Evolutionary conservation across 179 eudicot genomes (phyloP), one percentile per base, ranked within the genome.

Genomic region (Spergularia azorica): DNA sequence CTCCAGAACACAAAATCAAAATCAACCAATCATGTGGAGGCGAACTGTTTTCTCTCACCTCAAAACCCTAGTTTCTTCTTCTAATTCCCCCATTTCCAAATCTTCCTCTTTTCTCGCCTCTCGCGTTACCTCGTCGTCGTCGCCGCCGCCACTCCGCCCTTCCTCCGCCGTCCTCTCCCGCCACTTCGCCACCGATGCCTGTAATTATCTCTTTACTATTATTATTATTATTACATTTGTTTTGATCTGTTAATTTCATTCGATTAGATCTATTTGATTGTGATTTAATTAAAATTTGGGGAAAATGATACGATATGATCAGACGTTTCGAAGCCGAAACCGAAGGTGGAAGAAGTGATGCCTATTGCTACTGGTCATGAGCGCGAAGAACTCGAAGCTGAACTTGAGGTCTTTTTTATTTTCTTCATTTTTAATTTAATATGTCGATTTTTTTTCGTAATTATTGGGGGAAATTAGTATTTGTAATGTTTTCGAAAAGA

Each of bases 281-380:
- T 46, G 50, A 46, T 46, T 46, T 6, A 46, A 46, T 46, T 46
- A 5, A 46, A 6, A 26, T 9, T 46, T 46, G 7, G 9, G 7
- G 50, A 6, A 9, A 46, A 6, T 46, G 9, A 46, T 6, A 46
- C 0, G 50, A 46, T 2, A 6, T 46, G 50, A 36, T 36, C 76
- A 86, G 97, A 77, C 2, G 86, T 80, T 56, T 62, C 83, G 50
- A 83, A 82, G 80, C 48, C 88, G 13, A 80, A 75, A 70, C 79
- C 74, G 85, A 88, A 67, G 77, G 85, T 87, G 18, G 98, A 92
- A 60, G 94, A 94, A 77, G 87, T 94, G 61, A 79, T 92, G 89
- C 96, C 97, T 3, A 94, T 94, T 77, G 98, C 97, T 12, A 94
- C 98, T 63, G 98, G 98, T 32, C 98, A 94, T 52, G 97, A 94